phyloP scores from a whole-genome alignment of 371 early-diverging fungal species.

The Haplosporangium sp. region DNA sequence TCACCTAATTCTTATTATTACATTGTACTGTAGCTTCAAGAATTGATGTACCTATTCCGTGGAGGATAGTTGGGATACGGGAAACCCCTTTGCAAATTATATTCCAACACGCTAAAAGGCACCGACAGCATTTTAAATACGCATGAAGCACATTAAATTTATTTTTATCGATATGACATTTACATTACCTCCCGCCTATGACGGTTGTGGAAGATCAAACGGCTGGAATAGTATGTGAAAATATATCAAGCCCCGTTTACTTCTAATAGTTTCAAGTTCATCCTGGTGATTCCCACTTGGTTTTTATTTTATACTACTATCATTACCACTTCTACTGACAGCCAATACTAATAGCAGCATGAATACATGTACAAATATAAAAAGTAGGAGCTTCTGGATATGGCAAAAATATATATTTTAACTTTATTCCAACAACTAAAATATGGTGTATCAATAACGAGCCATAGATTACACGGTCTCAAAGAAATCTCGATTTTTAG shows the following conservation, averaged over 20 bases:
- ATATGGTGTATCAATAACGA: background rate
- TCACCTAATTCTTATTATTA: background rate
- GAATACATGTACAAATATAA: background rate
- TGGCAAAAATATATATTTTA: background rate
- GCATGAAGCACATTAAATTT: background rate
- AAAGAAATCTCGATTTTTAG: background rate
- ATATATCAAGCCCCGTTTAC: background rate
- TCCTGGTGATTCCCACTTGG: background rate
- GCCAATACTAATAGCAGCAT: background rate
- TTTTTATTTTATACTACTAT: background rate
- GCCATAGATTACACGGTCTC: background rate
- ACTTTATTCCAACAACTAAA: background rate
- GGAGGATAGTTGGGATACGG: background rate
- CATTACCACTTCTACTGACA: background rate
- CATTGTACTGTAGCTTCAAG: conserved; percentile 26
- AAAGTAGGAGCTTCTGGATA: background rate
- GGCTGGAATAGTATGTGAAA: background rate
- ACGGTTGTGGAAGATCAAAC: background rate
- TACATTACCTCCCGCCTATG: too few relatives aligned
- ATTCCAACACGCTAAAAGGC: background rate
- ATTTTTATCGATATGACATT: too few relatives aligned
- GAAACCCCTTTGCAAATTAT: background rate
- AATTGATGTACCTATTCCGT: conserved; percentile 45
- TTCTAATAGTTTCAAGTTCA: background rate
- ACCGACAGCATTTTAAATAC: background rate